Evolutionary conservation across 192 early-diverging fungal species (phyloP).

Genomic region (Geranomyces michiganensis): DNA sequence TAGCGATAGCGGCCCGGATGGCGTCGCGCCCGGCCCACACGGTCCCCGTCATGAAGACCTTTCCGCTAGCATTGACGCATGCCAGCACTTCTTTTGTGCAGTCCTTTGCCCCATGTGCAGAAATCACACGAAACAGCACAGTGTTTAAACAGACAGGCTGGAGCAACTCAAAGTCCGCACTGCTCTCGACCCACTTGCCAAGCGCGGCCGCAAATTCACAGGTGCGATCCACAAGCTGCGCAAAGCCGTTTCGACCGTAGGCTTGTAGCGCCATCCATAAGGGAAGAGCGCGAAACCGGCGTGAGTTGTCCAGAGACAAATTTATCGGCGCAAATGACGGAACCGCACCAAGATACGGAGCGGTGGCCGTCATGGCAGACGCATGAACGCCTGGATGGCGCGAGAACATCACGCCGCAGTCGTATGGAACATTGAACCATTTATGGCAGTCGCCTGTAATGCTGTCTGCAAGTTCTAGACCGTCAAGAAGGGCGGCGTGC

Average conservation of each 20-base stretch:
- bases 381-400: conserved; percentile 16
- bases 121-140: conserved; percentile 33
- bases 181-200: conserved; percentile 50
- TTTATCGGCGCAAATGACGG: conserved; percentile 17
- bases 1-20: conserved; percentile 54
- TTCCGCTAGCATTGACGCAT: conserved; percentile 48
- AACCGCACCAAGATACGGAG: conserved; percentile 41
- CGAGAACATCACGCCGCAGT: conserved; percentile 57
- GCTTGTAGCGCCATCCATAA: conserved; percentile 55
- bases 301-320: conserved; percentile 61
- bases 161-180: conserved; percentile 19
- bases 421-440: conserved; percentile 69
- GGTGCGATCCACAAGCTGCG: conserved; percentile 50
- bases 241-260: conserved; percentile 57
- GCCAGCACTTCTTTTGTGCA: conserved; percentile 33
- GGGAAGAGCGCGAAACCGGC: conserved; percentile 61
- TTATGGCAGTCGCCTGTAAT: conserved; percentile 66
- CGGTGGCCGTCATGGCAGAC: conserved; percentile 28
- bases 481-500: neutral
- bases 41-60: conserved; percentile 56
- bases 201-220: conserved; percentile 49
- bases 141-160: conserved; percentile 30
- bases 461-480: conserved; percentile 49
- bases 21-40: conserved; percentile 47
- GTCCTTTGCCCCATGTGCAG: neutral